Evolutionary conservation across 23 red algal genomes (phyloP).

Genomic region (Gracilaria vermiculophylla): DNA sequence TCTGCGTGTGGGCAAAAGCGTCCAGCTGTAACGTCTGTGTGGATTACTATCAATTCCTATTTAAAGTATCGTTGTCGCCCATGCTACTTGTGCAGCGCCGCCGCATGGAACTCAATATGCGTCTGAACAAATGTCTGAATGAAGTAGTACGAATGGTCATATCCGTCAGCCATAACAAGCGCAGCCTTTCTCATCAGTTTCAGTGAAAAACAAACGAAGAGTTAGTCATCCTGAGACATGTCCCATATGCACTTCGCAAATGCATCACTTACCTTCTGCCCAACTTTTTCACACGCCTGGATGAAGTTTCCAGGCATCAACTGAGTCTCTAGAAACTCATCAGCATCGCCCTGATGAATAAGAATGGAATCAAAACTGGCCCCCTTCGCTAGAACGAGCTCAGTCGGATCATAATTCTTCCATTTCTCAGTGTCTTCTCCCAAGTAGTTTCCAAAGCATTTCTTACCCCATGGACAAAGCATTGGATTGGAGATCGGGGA

Average conservation of each 20-base stretch:
- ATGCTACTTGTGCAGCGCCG: constrained; percentile 4
- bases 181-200: neutral
- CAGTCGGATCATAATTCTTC: constrained; percentile 77
- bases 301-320: constrained; percentile 74
- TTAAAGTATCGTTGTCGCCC: too few species aligned
- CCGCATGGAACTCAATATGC: constrained; percentile 85
- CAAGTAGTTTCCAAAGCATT: constrained; percentile 83
- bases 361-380: constrained; percentile 58
- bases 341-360: constrained; percentile 84
- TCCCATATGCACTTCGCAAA: neutral
- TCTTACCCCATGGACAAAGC: constrained; percentile 87
- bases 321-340: constrained; percentile 86
- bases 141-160: constrained; percentile 97
- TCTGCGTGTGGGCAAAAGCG: too few species aligned
- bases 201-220: neutral
- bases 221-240: too few species aligned
- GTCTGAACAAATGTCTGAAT: constrained; percentile 88
- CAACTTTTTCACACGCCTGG: constrained; percentile 68
- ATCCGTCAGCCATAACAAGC: constrained; percentile 75
- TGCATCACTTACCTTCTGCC: constrained; percentile 67
- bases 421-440: constrained; percentile 62
- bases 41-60: too few species aligned
- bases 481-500: constrained; percentile 87
- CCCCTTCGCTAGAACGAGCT: constrained; percentile 30
- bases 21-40: too few species aligned